phyloP scores from a whole-genome alignment of 805 yeast species.

The Blastobotrys chiropterorum region DNA sequence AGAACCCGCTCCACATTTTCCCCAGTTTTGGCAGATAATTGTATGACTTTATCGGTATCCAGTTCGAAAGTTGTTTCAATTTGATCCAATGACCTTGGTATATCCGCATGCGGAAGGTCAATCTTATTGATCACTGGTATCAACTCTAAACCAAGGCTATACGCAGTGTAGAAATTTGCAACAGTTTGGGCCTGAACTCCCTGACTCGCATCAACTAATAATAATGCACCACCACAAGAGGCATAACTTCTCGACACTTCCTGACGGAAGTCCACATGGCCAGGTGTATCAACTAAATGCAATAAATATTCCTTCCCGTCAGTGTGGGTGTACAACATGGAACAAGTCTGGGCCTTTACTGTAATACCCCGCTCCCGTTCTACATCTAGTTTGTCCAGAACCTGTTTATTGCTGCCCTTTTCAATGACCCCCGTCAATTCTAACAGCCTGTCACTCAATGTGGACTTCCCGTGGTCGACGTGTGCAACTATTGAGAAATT shows the following conservation, averaged over 20 bases:
- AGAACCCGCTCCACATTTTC: slow-evolving; percentile 68
- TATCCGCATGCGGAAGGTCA: slow-evolving; percentile 83
- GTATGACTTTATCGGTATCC: slow-evolving; percentile 63
- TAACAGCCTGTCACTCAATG: slow-evolving; percentile 78
- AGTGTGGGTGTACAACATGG: slow-evolving; percentile 69
- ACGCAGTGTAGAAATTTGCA: slow-evolving; percentile 91
- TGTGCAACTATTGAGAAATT: slow-evolving; percentile 96
- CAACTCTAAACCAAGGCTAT: slow-evolving; percentile 71
- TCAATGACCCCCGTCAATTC: slow-evolving; percentile 87
- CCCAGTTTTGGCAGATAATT: slow-evolving; percentile 92
- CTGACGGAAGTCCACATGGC: slow-evolving; percentile 92
- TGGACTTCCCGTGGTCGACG: slow-evolving; percentile 76
- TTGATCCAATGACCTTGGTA: slow-evolving; percentile 73
- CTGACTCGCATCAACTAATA: slow-evolving; percentile 89
- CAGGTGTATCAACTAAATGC: slow-evolving; percentile 95
- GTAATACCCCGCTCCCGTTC: slow-evolving; percentile 96
- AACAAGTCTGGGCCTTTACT: slow-evolving; percentile 93
- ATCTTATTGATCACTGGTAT: slow-evolving; percentile 90
- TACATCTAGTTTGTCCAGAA: slow-evolving; percentile 85
- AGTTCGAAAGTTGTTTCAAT: slow-evolving; percentile 81
- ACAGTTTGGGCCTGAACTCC: slow-evolving; percentile 98
- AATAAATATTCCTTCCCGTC: slow-evolving; percentile 65
- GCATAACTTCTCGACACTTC: slow-evolving; percentile 94
- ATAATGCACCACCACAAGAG: slow-evolving; percentile 89
- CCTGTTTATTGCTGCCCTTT: slow-evolving; percentile 66